Evolutionary conservation across 108 stramenopile species (phyloP).

Genomic region (Skeletonema grethae): DNA sequence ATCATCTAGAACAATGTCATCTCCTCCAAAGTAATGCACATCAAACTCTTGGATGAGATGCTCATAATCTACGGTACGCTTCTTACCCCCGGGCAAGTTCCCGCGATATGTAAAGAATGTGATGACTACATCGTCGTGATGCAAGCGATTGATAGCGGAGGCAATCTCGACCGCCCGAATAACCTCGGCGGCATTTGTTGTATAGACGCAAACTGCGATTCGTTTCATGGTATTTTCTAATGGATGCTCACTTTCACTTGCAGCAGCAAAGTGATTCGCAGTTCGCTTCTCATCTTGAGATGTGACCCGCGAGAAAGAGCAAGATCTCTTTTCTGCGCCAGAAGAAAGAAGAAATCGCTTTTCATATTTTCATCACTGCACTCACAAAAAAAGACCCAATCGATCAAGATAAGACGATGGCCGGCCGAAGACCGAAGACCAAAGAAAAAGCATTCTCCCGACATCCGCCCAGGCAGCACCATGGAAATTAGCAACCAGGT

Average conservation of each 20-base stretch:
- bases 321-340: too few relatives aligned
- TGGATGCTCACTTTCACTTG: too few relatives aligned
- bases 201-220: slow-evolving; percentile 39
- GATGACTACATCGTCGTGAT: slow-evolving; percentile 1
- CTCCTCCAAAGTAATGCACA: slow-evolving; percentile 21
- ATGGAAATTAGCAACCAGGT: not conserved
- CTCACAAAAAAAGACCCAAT: too few relatives aligned
- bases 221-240: slow-evolving; percentile 1
- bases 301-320: too few relatives aligned
- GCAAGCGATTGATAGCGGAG: slow-evolving; percentile 12
- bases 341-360: too few relatives aligned
- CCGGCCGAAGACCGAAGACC: too few relatives aligned
- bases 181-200: slow-evolving; percentile 28
- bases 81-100: slow-evolving; percentile 5
- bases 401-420: too few relatives aligned
- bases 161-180: slow-evolving; percentile 36
- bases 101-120: slow-evolving; percentile 33
- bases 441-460: too few relatives aligned
- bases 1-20: slow-evolving; percentile 15
- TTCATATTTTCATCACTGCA: too few relatives aligned
- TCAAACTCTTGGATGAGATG: slow-evolving; percentile 28
- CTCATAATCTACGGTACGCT: slow-evolving; percentile 23
- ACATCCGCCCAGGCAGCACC: too few relatives aligned
- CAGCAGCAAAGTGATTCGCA: too few relatives aligned
- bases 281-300: too few relatives aligned